Conservation (phyloP, 2,329 filamentous ascomycete genomes). For the Capronia americana region DNA sequence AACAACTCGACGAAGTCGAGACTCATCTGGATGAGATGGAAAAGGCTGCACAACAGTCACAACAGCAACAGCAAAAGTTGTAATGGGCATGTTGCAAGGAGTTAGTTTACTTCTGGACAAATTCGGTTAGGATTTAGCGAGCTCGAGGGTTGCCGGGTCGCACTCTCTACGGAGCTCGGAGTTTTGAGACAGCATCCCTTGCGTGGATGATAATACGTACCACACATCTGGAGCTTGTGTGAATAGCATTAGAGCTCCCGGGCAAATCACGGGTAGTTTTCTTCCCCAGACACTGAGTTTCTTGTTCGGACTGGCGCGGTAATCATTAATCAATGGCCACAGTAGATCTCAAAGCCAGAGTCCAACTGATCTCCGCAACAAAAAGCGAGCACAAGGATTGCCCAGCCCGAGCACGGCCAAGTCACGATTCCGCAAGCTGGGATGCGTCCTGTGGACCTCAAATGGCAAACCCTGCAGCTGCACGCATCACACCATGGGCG, state of each 20-base stretch:
- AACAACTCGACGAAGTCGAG: slow-evolving; percentile 36
- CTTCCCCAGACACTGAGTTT: not conserved
- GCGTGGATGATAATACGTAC: not conserved
- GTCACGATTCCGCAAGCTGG: not conserved
- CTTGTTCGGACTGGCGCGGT: not conserved
- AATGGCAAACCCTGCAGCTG: not conserved
- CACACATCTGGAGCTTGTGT: not conserved
- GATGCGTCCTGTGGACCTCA: not conserved
- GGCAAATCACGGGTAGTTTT: not conserved
- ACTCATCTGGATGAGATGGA: slow-evolving; percentile 36
- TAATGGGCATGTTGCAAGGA: not conserved
- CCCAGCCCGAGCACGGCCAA: not conserved
- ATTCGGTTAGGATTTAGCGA: not conserved
- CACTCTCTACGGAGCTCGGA: not conserved
- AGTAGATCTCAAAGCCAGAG: not conserved
- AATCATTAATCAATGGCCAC: too few species aligned
- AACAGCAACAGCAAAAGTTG: slow-evolving; percentile 23
- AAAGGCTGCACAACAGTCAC: slow-evolving; percentile 23
- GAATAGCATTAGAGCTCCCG: not conserved
- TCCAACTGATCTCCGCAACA: not conserved
- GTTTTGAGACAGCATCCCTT: not conserved
- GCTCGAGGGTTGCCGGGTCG: not conserved
- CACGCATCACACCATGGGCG: not conserved
- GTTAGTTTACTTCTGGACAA: not conserved
- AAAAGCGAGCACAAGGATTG: not conserved